Base-by-base conservation (phyloP, 345 rosid species). In the Draba incana region DNA sequence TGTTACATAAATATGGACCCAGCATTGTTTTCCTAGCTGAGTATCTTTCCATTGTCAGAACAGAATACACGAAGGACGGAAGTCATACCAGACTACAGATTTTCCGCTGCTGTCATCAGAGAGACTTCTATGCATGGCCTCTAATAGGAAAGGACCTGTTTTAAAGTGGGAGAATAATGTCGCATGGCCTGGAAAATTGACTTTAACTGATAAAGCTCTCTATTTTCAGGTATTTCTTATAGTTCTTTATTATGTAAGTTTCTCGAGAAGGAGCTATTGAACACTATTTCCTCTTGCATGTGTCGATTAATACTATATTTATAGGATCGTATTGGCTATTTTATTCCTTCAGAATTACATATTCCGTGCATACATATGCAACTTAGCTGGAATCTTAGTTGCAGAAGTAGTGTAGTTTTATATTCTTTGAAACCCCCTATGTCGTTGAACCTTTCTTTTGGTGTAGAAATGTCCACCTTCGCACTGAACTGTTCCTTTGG, bases 101-200 rank as follows among this genome's bases (percentile, higher is more conserved):
- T 53, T 52, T 76, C 80, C 82, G 12, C 75, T 77, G 75, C 66
- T 83, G 61, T 80, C 83, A 39, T 69, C 73, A 46, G 98, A 93
- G 84, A 81, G 78, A 77, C 79, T 93, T 58, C 78, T 90, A 74
- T 93, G 97, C 79, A 70, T 86, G 66, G 98, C 83, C 58, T 76
- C 96, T 62, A 83, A 88, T 85, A 81, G 83, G 81, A 93, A 93
- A 75, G 84, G 81, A 49, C 97, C 98, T 50, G 98, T 90, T 73
- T 84, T 93, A 50, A 90, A 85, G 69, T 93, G 98, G 98, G 94
- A 87, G 68, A 88, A 87, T 70, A 86, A 87, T 73, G 85, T 87
- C 71, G 96, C 92, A 58, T 93, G 97, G 98, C 98, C 98, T 0
- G 97, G 98, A 66, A 90, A 83, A 76, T 85, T 93, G 64, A 83